These are phyloP conservation scores for Aspergillus wentii DNA, from an alignment of 495 filamentous ascomycete species.

Conservation along the genomic window DNA sequence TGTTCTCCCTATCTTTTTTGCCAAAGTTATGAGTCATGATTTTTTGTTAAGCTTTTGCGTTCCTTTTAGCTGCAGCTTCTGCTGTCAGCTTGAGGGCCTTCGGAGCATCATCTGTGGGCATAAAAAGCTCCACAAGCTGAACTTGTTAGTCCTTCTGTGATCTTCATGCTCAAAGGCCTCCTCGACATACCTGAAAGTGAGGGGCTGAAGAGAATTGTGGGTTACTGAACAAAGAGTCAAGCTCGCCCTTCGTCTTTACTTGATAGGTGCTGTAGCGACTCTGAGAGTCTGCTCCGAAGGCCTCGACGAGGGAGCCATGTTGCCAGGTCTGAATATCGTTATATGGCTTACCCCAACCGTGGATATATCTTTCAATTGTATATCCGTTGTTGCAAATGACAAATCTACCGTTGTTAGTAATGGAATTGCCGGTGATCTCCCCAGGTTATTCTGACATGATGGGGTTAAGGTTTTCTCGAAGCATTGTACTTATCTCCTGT, in stretches of 20 bases:
- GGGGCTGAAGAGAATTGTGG: conserved; percentile 52
- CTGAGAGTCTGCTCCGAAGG: conserved; percentile 66
- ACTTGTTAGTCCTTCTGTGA: conserved; percentile 16
- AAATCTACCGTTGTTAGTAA: conserved; percentile 41
- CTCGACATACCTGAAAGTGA: conserved; percentile 37
- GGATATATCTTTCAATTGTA: conserved; percentile 52
- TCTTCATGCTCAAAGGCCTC: neutral
- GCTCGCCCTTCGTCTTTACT: conserved; percentile 65
- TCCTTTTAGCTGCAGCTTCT: conserved; percentile 61
- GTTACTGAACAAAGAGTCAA: conserved; percentile 63
- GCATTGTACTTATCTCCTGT: conserved; percentile 84
- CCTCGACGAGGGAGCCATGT: conserved; percentile 58
- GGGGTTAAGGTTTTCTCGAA: conserved; percentile 70
- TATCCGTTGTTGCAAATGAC: conserved; percentile 54
- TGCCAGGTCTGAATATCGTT: conserved; percentile 79
- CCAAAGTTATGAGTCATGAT: too few relatives aligned
- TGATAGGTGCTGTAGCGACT: conserved; percentile 59
- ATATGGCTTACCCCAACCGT: conserved; percentile 65
- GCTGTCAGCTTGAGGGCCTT: conserved; percentile 62
- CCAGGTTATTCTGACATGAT: conserved; percentile 59
- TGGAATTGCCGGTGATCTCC: conserved; percentile 3
- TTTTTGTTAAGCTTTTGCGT: too few relatives aligned
- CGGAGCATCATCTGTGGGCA: conserved; percentile 80
- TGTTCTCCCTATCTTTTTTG: too few relatives aligned
- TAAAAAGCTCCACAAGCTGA: conserved; percentile 82